A percentile compares a stretch with the other conserved stretches of the same genome.
Evolutionary conservation across 2,329 filamentous ascomycete species (phyloP).

Genomic region (Cercospora sp.): DNA sequence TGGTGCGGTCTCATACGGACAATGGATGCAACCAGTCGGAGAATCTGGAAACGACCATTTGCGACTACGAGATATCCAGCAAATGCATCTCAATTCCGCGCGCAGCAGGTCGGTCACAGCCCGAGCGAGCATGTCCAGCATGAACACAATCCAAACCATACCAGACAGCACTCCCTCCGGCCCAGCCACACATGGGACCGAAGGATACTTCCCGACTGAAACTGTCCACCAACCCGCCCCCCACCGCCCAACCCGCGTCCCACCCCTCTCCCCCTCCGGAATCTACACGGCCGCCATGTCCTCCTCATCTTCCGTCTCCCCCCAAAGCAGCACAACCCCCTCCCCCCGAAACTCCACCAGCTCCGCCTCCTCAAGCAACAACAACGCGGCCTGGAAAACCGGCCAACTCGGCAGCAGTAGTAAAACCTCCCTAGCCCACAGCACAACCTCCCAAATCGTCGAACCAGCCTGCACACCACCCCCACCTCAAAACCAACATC

Average conservation of each 20-base stretch:
- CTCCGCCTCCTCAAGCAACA: background rate
- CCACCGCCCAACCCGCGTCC: background rate
- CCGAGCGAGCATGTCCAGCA: background rate
- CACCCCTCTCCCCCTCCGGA: background rate
- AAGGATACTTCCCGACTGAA: background rate
- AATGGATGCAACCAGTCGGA: slow-evolving; percentile 9
- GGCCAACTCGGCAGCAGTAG: background rate
- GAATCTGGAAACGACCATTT: background rate
- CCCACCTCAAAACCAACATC: background rate
- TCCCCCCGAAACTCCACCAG: background rate
- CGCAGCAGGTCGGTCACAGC: background rate
- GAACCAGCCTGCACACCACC: background rate
- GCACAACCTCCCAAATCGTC: slow-evolving; percentile 1
- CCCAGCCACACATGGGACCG: background rate
- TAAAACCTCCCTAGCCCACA: background rate
- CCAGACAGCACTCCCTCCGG: background rate
- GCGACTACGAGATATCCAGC: background rate
- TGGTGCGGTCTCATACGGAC: background rate
- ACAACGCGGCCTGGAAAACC: background rate
- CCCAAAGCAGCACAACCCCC: background rate
- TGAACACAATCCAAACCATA: background rate
- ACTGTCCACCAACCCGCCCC: background rate
- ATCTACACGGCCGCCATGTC: background rate
- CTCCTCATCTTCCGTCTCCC: background rate
- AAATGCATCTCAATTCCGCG: background rate